Evolutionary conservation across 352 stramenopile genomes (phyloP).

Genomic region (Phytophthora sojae): DNA sequence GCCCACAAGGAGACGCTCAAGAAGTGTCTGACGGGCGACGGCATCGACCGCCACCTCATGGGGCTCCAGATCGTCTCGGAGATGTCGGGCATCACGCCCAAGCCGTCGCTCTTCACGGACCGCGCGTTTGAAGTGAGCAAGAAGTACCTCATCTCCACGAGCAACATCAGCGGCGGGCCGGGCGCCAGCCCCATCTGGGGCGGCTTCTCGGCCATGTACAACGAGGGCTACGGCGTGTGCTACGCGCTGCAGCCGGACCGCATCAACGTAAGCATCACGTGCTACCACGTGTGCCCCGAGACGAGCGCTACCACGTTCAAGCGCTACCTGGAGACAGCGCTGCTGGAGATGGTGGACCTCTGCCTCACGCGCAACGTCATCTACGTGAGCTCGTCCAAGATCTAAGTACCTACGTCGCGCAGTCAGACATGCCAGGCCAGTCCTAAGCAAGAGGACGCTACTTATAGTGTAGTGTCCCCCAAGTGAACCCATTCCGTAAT

Average conservation of each 20-base stretch:
- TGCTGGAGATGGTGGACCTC: conserved; percentile 96
- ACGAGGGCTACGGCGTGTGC: conserved; percentile 95
- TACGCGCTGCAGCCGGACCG: conserved; percentile 95
- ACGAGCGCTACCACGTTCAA: conserved; percentile 89
- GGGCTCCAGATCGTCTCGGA: conserved; percentile 95
- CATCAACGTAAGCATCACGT: conserved; percentile 97
- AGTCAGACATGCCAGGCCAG: background rate
- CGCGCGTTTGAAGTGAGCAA: conserved; percentile 94
- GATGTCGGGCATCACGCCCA: conserved; percentile 89
- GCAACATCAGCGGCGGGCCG: conserved; percentile 93
- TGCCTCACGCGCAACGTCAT: conserved; percentile 91
- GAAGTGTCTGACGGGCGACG: conserved; percentile 82
- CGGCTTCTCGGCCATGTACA: conserved; percentile 96
- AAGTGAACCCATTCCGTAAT: conserved; percentile 21
- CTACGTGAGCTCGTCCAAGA: conserved; percentile 90
- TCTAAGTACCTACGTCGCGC: conserved; percentile 42
- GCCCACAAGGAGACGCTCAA: conserved; percentile 94
- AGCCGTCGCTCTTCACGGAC: conserved; percentile 94
- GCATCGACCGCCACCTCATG: conserved; percentile 97
- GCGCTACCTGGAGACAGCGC: conserved; percentile 92
- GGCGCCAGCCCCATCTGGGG: conserved; percentile 97
- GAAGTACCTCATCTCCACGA: conserved; percentile 96
- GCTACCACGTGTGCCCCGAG: conserved; percentile 83
- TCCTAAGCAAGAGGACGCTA: background rate
- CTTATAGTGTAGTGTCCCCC: background rate